phyloP scores from a whole-genome alignment of 2,329 filamentous ascomycete genomes.

The Tolypocladium guangdongense region DNA sequence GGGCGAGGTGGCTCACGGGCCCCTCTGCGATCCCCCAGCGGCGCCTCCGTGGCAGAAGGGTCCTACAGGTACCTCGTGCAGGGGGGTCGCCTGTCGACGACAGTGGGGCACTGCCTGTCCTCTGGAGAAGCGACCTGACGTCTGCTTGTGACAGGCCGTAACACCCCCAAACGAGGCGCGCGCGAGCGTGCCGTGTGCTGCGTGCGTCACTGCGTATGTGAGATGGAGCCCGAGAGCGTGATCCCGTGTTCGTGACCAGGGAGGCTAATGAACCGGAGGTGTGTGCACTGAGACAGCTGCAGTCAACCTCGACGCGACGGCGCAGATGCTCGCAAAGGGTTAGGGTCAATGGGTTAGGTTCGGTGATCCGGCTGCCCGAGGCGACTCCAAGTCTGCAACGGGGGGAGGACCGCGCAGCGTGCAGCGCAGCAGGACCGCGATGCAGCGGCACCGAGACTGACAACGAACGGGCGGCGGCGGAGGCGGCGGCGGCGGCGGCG shows the following conservation, averaged over 20 bases:
- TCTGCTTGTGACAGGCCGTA: not conserved
- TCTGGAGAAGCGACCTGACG: not conserved
- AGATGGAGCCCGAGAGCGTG: not conserved
- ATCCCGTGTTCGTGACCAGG: not conserved
- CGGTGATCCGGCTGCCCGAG: not conserved
- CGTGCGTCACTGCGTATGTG: not conserved
- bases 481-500: not conserved
- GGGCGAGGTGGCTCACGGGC: not conserved
- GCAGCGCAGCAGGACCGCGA: too few relatives aligned
- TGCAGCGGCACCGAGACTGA: not conserved
- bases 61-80: not conserved
- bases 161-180: not conserved
- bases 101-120: not conserved
- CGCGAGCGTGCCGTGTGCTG: not conserved
- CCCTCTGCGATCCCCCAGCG: not conserved
- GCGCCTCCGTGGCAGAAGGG: not conserved
- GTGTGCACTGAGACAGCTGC: constrained; percentile 1
- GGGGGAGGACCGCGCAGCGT: too few relatives aligned
- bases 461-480: not conserved
- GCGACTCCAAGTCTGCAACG: not conserved
- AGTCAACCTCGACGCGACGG: not conserved
- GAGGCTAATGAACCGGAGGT: not conserved
- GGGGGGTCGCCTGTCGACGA: not conserved
- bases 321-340: too few relatives aligned
- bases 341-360: not conserved